Conservation (phyloP, 2,329 filamentous ascomycete genomes). For the Paracorniculantispora psalliotae region DNA sequence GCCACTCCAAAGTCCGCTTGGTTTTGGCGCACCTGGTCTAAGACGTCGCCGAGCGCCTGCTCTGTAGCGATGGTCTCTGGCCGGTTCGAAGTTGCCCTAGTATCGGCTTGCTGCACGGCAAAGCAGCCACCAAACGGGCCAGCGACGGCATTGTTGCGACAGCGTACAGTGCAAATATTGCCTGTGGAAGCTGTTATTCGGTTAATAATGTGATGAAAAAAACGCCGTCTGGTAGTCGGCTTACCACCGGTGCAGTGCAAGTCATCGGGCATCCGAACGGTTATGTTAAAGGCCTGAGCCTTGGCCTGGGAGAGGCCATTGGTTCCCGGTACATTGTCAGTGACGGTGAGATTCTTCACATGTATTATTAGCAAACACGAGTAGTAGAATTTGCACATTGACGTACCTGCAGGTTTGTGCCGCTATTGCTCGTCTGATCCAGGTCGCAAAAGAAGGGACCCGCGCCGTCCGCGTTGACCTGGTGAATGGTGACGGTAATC, state of each 20-base stretch:
- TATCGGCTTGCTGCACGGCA: constrained; percentile 37
- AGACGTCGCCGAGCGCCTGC: constrained; percentile 39
- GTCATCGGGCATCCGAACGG: constrained; percentile 45
- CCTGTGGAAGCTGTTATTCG: constrained; percentile 43
- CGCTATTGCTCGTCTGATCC: constrained; percentile 41
- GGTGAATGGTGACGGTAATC: constrained; percentile 27
- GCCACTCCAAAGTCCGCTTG: constrained; percentile 41
- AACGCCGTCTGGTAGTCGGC: constrained; percentile 15
- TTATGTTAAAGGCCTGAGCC: constrained; percentile 52
- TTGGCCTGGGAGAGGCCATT: constrained; percentile 55
- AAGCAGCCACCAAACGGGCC: constrained; percentile 57
- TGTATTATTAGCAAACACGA: background rate
- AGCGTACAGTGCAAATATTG: constrained; percentile 54
- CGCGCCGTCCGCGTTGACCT: constrained; percentile 5
- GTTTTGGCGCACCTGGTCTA: constrained; percentile 46
- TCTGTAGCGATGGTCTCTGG: constrained; percentile 38
- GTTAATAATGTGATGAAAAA: background rate
- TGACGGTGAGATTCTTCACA: constrained; percentile 39
- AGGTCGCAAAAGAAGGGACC: constrained; percentile 49
- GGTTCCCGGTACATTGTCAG: constrained; percentile 54
- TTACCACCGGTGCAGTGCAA: constrained; percentile 47
- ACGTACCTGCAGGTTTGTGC: constrained; percentile 16
- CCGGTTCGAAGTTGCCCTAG: background rate
- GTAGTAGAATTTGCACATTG: background rate
- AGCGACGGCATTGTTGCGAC: constrained; percentile 52